Evolutionary conservation across 2,329 filamentous ascomycete genomes (phyloP), one percentile per base, ranked within the genome.

Genomic region (Chrysosphaeria jannelii): DNA sequence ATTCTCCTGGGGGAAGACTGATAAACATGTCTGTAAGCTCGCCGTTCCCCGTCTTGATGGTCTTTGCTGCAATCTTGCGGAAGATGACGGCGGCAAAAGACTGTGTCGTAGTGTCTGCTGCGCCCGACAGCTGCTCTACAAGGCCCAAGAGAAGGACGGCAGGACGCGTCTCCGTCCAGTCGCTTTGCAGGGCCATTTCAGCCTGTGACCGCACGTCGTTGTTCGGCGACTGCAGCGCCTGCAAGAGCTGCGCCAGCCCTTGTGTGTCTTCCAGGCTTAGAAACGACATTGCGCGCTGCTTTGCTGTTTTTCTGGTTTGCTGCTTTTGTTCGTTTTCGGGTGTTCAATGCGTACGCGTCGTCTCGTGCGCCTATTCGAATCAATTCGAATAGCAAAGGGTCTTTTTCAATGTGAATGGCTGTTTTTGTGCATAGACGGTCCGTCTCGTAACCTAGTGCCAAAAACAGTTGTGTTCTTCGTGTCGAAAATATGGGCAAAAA

Each of bases 71-170:
- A 47, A 93, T 88, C 39, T 79, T 67, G 37, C 85, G 68, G 48
- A 97, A 93, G 32, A 97, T 68, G 21, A 97, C 76, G 26, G 85
- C 74, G 25, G 78, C 66, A 42, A 90, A 97, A 10, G 79, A 75
- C 37, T 85, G 72, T 29, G 67, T n/a, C n/a, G n/a, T n/a, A n/a
- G n/a, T n/a, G n/a, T 81, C 66, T 34, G 62, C 59, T n/a, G 71
- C 64, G 32, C 58, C 64, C 38, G 74, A 65, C 35, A 90, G 66
- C 47, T 93, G 81, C 49, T 93, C 85, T 19, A 71, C 79, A 36
- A 97, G 51, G 33, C 79, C 85, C 70, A 93, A 85, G 40, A 97
- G 51, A 34, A 93, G 54, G 35, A 89, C 57, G 38, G 91, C 79
- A 17, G 85, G 79, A 29, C 71, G 62, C 27, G 62, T 57, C 30